Base-by-base conservation (phyloP, 805 yeast genomes). In the Metschnikowia reukaufii region DNA sequence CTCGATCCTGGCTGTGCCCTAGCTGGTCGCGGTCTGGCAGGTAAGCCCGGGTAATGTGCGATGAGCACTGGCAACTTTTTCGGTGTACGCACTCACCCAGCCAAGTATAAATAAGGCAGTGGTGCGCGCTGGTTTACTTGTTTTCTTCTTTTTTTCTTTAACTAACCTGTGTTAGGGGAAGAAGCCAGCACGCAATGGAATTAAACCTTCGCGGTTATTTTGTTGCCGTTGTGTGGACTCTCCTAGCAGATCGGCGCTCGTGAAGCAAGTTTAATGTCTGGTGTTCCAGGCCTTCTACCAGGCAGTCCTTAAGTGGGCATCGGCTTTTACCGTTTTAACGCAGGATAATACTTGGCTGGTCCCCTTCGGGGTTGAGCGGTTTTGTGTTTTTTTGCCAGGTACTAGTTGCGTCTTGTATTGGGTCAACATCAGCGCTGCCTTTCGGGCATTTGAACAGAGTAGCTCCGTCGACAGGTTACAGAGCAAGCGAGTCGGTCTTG, bases 391-490 rank as follows among this genome's bases (percentile, higher is more conserved):
- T 27, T 27, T 37, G 47, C 48, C 46, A 58, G 65, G 54, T 60
- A 64, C 59, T 51, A 19, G 48, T 45, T 39, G 52, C 19, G 48
- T 40, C 41, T 17, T 32, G 39, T 27, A 4, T 20, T 5, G 31
- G 16, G 40, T 36, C 42, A 16, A 21, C 37, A 37, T 25, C 39
- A 40, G 37, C 46, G 49, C 47, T 45, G 60, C 63, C 62, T 45
- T 57, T 55, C 43, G 55, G 69, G 72, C 65, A 70, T 86, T 45
- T 79, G 73, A 78, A 78, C 91, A 84, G 92, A 78, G 84, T 66
- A 73, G 89, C 97, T 96, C 96, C 88, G 96, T 83, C 96, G 96
- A 91, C 96, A 83, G 91, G 86, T 86, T 86, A 85, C 68, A 87
- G 77, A 92, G 58, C 56, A 75, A 88, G 82, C 78, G 78, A 72